Evolutionary conservation across 345 rosid species (phyloP).

Genomic region (Eucalyptus pauciflora): DNA sequence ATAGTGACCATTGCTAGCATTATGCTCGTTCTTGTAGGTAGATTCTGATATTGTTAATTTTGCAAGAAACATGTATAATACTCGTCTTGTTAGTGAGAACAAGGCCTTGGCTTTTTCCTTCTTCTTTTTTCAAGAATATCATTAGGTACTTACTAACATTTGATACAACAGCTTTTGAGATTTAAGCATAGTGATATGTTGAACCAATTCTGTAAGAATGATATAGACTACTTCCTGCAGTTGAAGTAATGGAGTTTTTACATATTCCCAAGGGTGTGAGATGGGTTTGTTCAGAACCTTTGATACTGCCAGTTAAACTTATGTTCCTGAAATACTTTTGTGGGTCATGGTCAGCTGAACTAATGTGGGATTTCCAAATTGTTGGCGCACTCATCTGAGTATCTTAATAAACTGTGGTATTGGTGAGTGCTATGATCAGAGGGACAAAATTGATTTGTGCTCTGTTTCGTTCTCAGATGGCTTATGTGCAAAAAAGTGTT

Average conservation of each 20-base stretch:
- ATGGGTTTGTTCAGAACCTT: background rate
- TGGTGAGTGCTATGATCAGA: too few species aligned
- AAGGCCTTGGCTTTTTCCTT: background rate
- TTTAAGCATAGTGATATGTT: background rate
- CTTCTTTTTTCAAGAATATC: too few species aligned
- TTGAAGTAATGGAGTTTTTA: background rate
- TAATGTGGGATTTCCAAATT: too few species aligned
- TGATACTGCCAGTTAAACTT: background rate
- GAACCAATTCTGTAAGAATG: background rate
- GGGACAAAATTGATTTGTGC: too few species aligned
- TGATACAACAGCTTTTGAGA: background rate
- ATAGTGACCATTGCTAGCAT: background rate
- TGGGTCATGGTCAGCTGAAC: too few species aligned
- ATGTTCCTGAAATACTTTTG: background rate
- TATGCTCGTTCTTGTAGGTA: background rate
- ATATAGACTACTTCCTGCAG: background rate
- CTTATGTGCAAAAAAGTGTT: slow-evolving; percentile 69
- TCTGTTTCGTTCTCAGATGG: slow-evolving; percentile 21
- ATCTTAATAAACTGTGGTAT: too few species aligned
- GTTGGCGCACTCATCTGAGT: too few species aligned
- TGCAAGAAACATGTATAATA: background rate
- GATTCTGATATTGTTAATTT: background rate
- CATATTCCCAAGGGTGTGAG: background rate
- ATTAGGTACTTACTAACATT: background rate
- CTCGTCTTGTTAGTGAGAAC: background rate